Evolutionary conservation across 2,329 filamentous ascomycete genomes (phyloP), one percentile per base, ranked within the genome.

Genomic region (Diaporthe vaccinii): DNA sequence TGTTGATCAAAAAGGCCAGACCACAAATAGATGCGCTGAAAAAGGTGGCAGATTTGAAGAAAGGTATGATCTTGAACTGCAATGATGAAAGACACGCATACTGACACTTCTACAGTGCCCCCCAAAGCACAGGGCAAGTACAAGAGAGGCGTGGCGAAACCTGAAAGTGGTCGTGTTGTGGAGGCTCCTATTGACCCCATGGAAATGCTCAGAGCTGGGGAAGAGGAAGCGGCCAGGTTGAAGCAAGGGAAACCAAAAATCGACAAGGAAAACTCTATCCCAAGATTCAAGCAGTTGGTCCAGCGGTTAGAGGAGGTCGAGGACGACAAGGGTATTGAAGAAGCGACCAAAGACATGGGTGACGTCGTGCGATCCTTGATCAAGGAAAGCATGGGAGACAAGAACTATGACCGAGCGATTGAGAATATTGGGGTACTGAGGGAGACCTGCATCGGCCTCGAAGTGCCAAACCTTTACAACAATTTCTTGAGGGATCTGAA

Each of bases 251-350:
- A 78, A 67, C 80, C 77, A 9, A 83, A 80, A 74, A 87, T 92
- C 31, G 86, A 87, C 2, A 82, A 89, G 0, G 89, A 93, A 14
- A 98, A 98, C 78, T 91, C 96, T 1, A 91, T 98, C 7, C 95
- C 97, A 0, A 94, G 96, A 76, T 98, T 98, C 89, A 97, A 96
- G 82, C 95, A 95, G 82, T 89, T 93, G 4, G 87, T 98, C 22
- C 55, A 59, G 9, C 71, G 49, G 2, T 31, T 76, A 3, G 41
- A 53, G 4, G 87, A 87, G 1, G 85, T 86, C 1, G 88, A 93
- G 0, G 88, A 91, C 9, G 89, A 92, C 39, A 85, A 93, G 1
- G 85, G 89, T 1, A 90, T 97, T 72, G 87, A 91, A 76, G 89
- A 92, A 25, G 93, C 93, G 1, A 89, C 92, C 8, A 91, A 92